Evolutionary conservation across 2,329 filamentous ascomycete species (phyloP).

Genomic region (Sporothrix mexicana): DNA sequence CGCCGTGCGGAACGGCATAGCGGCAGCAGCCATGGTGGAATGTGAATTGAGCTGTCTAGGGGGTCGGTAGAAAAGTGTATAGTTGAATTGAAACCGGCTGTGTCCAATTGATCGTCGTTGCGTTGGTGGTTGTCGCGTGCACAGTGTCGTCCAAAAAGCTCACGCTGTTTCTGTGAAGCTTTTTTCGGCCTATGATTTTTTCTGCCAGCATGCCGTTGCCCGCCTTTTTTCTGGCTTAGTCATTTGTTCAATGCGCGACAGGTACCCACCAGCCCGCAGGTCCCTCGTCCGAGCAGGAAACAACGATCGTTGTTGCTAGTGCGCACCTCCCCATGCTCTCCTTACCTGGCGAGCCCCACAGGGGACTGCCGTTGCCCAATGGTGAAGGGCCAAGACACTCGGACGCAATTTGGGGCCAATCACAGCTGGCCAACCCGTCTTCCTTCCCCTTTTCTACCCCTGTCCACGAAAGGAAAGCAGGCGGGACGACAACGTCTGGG

Average conservation of each 20-base stretch:
- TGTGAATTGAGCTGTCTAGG: constrained; percentile 15
- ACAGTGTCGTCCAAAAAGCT: constrained; percentile 4
- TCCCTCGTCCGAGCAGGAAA: constrained; percentile 20
- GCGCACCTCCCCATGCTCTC: constrained; percentile 31
- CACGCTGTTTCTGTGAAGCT: constrained; percentile 23
- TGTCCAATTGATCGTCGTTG: constrained; percentile 16
- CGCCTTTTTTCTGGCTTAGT: constrained; percentile 22
- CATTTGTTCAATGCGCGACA: constrained; percentile 12
- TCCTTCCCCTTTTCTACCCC: constrained; percentile 36
- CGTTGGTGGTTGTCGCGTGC: constrained; percentile 17
- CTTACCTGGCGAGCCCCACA: constrained; percentile 17
- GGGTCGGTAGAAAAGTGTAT: too few relatives aligned
- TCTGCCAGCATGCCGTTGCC: constrained; percentile 13
- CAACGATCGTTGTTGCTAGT: constrained; percentile 30
- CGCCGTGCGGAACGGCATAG: constrained; percentile 34
- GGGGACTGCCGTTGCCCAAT: constrained; percentile 33
- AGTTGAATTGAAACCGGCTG: background rate
- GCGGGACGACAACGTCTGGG: constrained; percentile 24
- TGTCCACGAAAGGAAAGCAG: constrained; percentile 31
- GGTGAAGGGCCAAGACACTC: constrained; percentile 21
- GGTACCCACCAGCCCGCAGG: background rate
- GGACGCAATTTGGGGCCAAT: constrained; percentile 30
- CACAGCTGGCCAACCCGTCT: constrained; percentile 5
- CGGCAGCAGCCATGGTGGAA: constrained; percentile 23
- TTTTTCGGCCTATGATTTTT: constrained; percentile 15